A percentile compares a stretch with the other conserved stretches of the same genome.
Conservation (phyloP, 768 basidiomycete species). For the Leccinum uliginosum region DNA sequence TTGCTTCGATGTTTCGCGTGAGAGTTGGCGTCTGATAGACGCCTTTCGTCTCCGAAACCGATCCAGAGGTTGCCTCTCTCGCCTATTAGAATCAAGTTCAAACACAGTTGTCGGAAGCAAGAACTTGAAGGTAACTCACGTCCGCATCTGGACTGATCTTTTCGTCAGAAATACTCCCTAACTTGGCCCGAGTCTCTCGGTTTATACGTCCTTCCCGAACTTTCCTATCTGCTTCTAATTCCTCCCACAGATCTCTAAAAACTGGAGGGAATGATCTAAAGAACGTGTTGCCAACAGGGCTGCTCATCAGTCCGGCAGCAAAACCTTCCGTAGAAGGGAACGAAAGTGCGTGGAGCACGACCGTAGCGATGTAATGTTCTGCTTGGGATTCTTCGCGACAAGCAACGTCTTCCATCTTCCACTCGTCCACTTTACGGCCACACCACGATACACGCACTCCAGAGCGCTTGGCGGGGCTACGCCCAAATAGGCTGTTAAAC, state of each 20-base stretch:
- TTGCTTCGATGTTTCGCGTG: conserved; percentile 12
- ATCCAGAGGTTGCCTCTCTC: conserved; percentile 18
- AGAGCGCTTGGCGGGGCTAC: conserved; percentile 73
- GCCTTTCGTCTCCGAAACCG: conserved; percentile 14
- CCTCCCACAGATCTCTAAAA: conserved; percentile 90
- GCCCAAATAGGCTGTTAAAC: conserved; percentile 61
- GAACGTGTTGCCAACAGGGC: conserved; percentile 53
- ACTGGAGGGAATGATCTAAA: conserved; percentile 76
- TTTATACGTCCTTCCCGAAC: conserved; percentile 58
- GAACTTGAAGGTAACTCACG: conserved; percentile 38
- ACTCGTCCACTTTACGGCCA: conserved; percentile 54
- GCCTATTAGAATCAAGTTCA: conserved; percentile 15
- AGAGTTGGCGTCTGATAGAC: conserved; percentile 1
- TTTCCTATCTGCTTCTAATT: conserved; percentile 68
- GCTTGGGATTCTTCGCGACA: conserved; percentile 78
- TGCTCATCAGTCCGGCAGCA: conserved; percentile 43
- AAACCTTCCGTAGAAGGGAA: conserved; percentile 65
- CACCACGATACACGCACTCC: conserved; percentile 73
- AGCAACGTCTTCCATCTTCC: conserved; percentile 81
- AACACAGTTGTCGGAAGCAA: not conserved
- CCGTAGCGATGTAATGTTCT: conserved; percentile 83
- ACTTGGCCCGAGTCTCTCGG: conserved; percentile 63
- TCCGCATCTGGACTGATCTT: conserved; percentile 44
- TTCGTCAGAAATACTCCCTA: conserved; percentile 59
- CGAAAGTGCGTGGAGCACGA: conserved; percentile 77